Evolutionary conservation across 2,329 filamentous ascomycete species (phyloP).

Genomic region (Fusarium drepaniforme): DNA sequence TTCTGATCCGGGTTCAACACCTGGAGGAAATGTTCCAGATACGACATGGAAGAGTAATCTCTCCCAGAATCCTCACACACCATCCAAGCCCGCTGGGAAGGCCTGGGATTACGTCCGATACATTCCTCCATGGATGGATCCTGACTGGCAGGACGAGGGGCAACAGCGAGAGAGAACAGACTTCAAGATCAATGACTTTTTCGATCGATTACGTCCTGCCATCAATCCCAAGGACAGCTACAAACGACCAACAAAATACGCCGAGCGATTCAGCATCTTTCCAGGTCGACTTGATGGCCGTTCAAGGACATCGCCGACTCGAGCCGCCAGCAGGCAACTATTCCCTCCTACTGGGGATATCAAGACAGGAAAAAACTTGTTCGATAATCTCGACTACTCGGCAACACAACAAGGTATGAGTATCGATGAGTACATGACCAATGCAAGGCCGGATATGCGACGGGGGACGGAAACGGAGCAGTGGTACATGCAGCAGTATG

Average conservation of each 20-base stretch:
- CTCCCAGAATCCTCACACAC: background rate
- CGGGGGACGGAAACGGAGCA: constrained; percentile 25
- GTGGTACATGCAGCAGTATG: constrained; percentile 37
- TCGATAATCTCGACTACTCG: constrained; percentile 30
- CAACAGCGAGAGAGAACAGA: constrained; percentile 9
- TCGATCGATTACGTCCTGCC: constrained; percentile 42
- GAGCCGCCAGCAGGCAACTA: constrained; percentile 32
- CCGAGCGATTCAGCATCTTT: constrained; percentile 46
- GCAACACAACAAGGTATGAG: constrained; percentile 18
- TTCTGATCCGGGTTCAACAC: background rate
- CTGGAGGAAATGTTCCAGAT: background rate
- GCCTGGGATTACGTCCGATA: constrained; percentile 25
- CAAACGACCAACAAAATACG: constrained; percentile 43
- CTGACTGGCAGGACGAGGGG: constrained; percentile 42
- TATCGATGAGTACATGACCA: constrained; percentile 38
- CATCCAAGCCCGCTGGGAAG: constrained; percentile 10
- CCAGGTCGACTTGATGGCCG: constrained; percentile 45
- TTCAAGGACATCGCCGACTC: constrained; percentile 47
- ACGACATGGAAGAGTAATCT: background rate
- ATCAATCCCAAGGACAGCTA: constrained; percentile 37
- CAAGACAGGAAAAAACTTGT: constrained; percentile 37
- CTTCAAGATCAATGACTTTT: constrained; percentile 29
- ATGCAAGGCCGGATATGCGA: constrained; percentile 15
- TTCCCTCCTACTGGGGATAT: constrained; percentile 12
- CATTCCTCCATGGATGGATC: constrained; percentile 45